A percentile compares a stretch with the other conserved stretches of the same genome.
phyloP scores from a whole-genome alignment of 164 flowering plant genomes.

The Liriodendron chinense region DNA sequence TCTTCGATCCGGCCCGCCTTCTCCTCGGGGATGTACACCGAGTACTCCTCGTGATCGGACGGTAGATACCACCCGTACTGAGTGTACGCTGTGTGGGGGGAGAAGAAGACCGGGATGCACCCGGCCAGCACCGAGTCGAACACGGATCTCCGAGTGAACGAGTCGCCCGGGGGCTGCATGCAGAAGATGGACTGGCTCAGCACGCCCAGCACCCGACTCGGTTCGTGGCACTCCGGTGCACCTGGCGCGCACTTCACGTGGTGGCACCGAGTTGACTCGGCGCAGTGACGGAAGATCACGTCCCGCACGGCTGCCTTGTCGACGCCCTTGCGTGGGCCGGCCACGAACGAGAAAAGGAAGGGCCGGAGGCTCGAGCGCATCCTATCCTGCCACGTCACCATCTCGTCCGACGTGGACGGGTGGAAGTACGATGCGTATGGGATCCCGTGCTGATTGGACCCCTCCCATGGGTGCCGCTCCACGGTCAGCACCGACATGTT shows the following conservation, averaged over 20 bases:
- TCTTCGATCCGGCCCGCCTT: constrained; percentile 24
- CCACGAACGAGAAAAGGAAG: constrained; percentile 50
- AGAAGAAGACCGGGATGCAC: constrained; percentile 69
- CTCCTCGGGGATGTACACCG: constrained; percentile 40
- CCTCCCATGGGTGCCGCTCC: constrained; percentile 60
- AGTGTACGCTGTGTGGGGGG: constrained; percentile 55
- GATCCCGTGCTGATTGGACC: constrained; percentile 47
- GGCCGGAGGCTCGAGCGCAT: constrained; percentile 27
- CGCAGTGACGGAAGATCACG: constrained; percentile 48
- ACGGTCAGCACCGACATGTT: constrained; percentile 70
- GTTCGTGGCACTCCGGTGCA: constrained; percentile 38
- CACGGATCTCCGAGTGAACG: constrained; percentile 61
- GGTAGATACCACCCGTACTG: constrained; percentile 66
- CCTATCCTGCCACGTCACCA: constrained; percentile 40
- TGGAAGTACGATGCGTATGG: constrained; percentile 73
- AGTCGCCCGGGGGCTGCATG: constrained; percentile 68
- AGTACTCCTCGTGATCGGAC: constrained; percentile 29
- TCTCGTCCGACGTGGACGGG: constrained; percentile 32
- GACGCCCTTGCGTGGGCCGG: constrained; percentile 42
- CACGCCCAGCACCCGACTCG: constrained; percentile 31
- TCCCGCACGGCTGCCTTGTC: constrained; percentile 51
- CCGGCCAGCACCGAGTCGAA: constrained; percentile 63
- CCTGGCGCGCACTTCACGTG: constrained; percentile 32
- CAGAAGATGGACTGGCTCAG: constrained; percentile 49
- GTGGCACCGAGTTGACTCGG: constrained; percentile 36